Evolutionary conservation across 352 stramenopile species (phyloP).

Genomic region (Phytophthora chlamydospora): DNA sequence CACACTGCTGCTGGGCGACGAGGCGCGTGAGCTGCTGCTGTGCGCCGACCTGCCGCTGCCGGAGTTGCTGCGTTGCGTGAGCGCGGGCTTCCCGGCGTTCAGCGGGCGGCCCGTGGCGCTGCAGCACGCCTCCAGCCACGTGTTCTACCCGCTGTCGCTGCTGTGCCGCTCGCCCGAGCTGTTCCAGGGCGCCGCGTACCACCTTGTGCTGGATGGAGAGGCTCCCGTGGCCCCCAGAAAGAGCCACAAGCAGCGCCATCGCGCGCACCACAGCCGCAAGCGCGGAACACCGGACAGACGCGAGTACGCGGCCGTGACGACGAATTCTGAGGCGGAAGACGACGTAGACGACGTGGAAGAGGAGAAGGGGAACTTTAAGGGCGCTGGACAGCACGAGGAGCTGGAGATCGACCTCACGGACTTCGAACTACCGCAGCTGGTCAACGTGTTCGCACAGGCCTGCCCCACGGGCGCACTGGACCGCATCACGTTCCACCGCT

Average conservation of each 20-base stretch:
- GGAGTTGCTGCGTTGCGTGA: conserved; percentile 62
- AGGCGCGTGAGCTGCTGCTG: conserved; percentile 48
- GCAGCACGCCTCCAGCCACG: conserved; percentile 30
- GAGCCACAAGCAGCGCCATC: conserved; percentile 15
- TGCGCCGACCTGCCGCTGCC: conserved; percentile 37
- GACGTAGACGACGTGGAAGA: conserved; percentile 31
- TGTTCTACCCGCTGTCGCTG: conserved; percentile 79
- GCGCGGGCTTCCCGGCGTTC: conserved; percentile 46
- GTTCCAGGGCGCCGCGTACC: conserved; percentile 56
- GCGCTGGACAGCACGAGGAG: conserved; percentile 40
- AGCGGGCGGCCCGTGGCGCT: conserved; percentile 25
- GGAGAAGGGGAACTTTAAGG: conserved; percentile 22
- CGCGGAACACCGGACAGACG: conserved; percentile 26
- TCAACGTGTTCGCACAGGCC: conserved; percentile 84
- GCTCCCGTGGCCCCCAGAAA: conserved; percentile 1
- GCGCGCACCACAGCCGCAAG: conserved; percentile 20
- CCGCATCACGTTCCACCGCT: conserved; percentile 66
- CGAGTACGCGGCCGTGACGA: conserved; percentile 19
- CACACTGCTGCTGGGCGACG: conserved; percentile 40
- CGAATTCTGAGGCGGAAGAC: conserved; percentile 35
- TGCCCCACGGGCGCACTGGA: conserved; percentile 78
- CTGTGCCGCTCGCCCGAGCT: conserved; percentile 53
- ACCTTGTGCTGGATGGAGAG: conserved; percentile 46
- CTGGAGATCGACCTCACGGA: conserved; percentile 78
- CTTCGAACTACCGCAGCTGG: conserved; percentile 83